Base-by-base conservation (phyloP, 352 stramenopile genomes). In the Phytophthora tubulina region DNA sequence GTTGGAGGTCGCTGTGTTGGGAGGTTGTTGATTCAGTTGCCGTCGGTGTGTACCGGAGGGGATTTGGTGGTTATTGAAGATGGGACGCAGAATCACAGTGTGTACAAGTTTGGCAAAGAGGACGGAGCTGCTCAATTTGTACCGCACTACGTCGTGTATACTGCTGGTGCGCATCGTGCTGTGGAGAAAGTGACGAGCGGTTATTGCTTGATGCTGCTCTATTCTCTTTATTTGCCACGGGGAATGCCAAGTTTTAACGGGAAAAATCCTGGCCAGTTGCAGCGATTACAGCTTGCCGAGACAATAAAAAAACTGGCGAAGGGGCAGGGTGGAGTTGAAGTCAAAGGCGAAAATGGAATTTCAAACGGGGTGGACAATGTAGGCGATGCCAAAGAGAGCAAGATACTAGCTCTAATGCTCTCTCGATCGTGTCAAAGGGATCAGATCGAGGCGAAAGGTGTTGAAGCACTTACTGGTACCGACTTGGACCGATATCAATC, bases 151-250 rank as follows among this genome's bases (percentile, higher is more conserved):
- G 64, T 41, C 3, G 64, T 66, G 39, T 72, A 62, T 38, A 30
- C 46, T 42, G 55, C 46, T 50, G 38, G 45, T 8, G 38, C 55
- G 13, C 5, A 44, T 14, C 32, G 27, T 17, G 36, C 41, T 10
- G 54, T 72, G 36, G 46, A 67, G 33, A 36, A 55, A 33, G 64
- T 72, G 10, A 55, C 21, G 55, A 66, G 63, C 10, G 63, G 63
- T 2, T 66, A 55, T 61, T 45, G 54, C 21, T 66, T 72, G 52
- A 14, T 57, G 41, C 3, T 57, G 39, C 27, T 60, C 8, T 67
- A 55, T 27, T 61, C 45, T 7, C 21, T 72, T n/a, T 49, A 17
- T 60, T n/a, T 60, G 5, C 55, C 46, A 30, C 45, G 41, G 14
- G 62, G 39, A 9, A 46, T 61, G 32, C 39, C 38, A 6, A 21